Evolutionary conservation across 192 early-diverging fungal genomes (phyloP).

Genomic region (Coemansia sp.): DNA sequence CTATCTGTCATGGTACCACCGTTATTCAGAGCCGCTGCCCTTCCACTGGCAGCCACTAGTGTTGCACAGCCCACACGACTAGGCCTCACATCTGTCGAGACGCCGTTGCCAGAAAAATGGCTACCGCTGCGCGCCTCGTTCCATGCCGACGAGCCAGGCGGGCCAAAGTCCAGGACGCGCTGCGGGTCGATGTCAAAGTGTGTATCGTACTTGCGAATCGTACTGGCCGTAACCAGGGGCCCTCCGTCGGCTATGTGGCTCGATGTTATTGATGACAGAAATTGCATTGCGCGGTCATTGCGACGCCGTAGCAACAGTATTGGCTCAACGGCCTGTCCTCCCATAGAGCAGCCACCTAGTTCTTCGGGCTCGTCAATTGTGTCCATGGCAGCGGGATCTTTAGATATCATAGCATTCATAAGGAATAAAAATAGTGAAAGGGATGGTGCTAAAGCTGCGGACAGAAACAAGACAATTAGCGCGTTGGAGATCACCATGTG

Average conservation of each 20-base stretch:
- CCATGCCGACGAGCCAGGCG: background rate
- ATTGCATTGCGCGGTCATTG: slow-evolving; percentile 32
- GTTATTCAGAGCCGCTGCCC: background rate
- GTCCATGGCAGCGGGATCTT: background rate
- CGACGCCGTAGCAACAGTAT: slow-evolving; percentile 8
- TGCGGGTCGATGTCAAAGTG: slow-evolving; percentile 20
- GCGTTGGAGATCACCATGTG: too few species aligned
- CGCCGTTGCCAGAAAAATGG: background rate
- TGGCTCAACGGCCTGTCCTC: background rate
- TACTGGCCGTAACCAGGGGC: background rate
- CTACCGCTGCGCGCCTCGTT: background rate
- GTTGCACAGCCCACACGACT: background rate
- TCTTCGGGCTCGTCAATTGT: background rate
- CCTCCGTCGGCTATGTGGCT: slow-evolving; percentile 26
- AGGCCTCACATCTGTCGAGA: background rate
- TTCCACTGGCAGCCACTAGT: background rate
- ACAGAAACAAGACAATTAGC: too few species aligned
- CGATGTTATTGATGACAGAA: slow-evolving; percentile 32
- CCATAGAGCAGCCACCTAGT: background rate
- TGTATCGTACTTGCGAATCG: background rate
- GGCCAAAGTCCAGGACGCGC: slow-evolving; percentile 5
- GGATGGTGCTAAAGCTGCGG: background rate
- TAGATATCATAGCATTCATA: too few species aligned
- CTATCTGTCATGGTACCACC: background rate
- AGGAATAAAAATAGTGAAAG: too few species aligned